A percentile compares a stretch with the other conserved stretches of the same genome.
These are phyloP conservation scores for Nigrograna mackinnonii DNA, from an alignment of 2,329 filamentous ascomycete species.

Conservation along the genomic window DNA sequence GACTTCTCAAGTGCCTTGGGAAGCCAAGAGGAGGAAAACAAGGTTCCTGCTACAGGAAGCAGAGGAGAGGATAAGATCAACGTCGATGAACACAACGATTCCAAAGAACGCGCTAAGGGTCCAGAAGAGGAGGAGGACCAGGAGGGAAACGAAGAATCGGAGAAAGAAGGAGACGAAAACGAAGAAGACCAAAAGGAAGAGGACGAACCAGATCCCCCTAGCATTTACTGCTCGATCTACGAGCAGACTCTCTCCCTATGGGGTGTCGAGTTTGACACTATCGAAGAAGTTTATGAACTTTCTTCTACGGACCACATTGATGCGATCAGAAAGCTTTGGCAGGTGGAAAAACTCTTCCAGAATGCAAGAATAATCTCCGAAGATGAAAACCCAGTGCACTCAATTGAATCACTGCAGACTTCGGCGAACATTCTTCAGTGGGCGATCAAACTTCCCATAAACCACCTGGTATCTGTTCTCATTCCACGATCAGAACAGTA, in stretches of 20 bases:
- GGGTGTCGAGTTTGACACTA: constrained; percentile 5
- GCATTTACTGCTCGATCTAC: constrained; percentile 3
- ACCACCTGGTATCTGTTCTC: constrained; percentile 3
- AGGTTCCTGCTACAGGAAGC: not conserved
- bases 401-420: not conserved
- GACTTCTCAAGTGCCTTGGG: not conserved
- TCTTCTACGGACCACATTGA: not conserved
- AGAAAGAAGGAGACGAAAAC: not conserved
- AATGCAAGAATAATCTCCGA: too few species aligned
- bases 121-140: not conserved
- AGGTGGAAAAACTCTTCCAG: constrained; percentile 4
- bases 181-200: not conserved
- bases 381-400: not conserved
- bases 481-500: constrained; percentile 5
- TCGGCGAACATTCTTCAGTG: constrained; percentile 2
- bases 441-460: constrained; percentile 4
- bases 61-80: too few species aligned
- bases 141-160: not conserved
- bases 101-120: too few species aligned
- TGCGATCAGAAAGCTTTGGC: constrained; percentile 2
- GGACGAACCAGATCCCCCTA: not conserved
- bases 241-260: constrained; percentile 1
- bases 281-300: constrained; percentile 3
- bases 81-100: too few species aligned
- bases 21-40: not conserved